Conservation (phyloP, 106 monocot genomes). For the Ottelia alismoides region DNA sequence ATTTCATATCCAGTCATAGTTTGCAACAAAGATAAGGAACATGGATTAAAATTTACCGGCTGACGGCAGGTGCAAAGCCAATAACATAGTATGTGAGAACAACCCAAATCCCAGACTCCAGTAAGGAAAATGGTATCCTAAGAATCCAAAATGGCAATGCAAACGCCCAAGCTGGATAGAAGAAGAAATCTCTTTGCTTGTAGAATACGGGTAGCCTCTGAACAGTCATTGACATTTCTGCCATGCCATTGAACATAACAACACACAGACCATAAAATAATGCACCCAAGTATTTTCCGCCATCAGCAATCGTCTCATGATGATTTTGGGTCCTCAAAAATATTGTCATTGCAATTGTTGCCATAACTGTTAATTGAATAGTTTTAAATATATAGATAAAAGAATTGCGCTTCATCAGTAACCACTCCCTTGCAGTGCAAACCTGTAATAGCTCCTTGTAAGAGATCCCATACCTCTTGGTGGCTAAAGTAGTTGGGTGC, state of each 20-base stretch:
- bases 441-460: slow-evolving; percentile 63
- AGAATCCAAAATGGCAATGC: slow-evolving; percentile 18
- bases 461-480: slow-evolving; percentile 37
- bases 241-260: slow-evolving; percentile 37
- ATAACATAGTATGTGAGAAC: slow-evolving; percentile 32
- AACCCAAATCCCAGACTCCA: slow-evolving; percentile 36
- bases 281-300: slow-evolving; percentile 24
- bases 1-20: no score
- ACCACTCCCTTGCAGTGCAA: slow-evolving; percentile 57
- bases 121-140: slow-evolving; percentile 29
- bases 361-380: slow-evolving; percentile 35
- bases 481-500: slow-evolving; percentile 47
- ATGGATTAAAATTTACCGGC: slow-evolving; percentile 8
- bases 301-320: slow-evolving; percentile 24
- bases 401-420: slow-evolving; percentile 81
- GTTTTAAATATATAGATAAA: slow-evolving; percentile 66
- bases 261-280: slow-evolving; percentile 21
- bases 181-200: slow-evolving; percentile 32
- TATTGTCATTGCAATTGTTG: slow-evolving; percentile 20
- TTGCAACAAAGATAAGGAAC: no score
- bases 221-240: slow-evolving; percentile 35
- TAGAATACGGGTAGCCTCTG: slow-evolving; percentile 32
- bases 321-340: slow-evolving; percentile 32
- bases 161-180: slow-evolving; percentile 28
- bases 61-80: slow-evolving; percentile 22